Evolutionary conservation across 2,329 filamentous ascomycete genomes (phyloP).

Genomic region (Pyrenochaeta sp.): DNA sequence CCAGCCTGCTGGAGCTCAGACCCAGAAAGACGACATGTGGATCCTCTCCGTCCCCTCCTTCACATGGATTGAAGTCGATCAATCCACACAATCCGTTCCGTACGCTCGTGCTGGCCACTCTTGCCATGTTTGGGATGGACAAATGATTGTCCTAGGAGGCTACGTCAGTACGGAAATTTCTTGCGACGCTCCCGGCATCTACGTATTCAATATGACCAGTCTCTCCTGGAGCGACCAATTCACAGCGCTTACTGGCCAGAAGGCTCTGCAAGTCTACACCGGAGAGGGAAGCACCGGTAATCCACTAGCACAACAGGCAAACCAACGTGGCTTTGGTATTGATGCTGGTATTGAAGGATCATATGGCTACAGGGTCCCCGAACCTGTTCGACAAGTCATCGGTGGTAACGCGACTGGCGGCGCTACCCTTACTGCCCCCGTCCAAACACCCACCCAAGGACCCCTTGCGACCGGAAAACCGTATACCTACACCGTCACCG

Average conservation of each 20-base stretch:
- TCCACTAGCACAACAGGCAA: conserved; percentile 60
- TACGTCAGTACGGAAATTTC: conserved; percentile 66
- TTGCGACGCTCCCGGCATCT: conserved; percentile 74
- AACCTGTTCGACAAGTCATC: conserved; percentile 68
- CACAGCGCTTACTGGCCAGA: conserved; percentile 66
- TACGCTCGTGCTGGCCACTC: conserved; percentile 74
- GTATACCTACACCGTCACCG: conserved; percentile 70
- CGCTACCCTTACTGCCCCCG: conserved; percentile 72
- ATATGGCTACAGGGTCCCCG: conserved; percentile 74
- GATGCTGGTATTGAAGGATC: conserved; percentile 65
- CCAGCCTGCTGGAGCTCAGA: conserved; percentile 64
- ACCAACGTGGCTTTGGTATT: conserved; percentile 59
- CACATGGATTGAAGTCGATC: conserved; percentile 75
- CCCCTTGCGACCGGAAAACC: conserved; percentile 75
- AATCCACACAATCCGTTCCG: conserved; percentile 53
- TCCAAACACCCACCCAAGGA: conserved; percentile 68
- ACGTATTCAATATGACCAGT: conserved; percentile 78
- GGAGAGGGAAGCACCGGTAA: conserved; percentile 46
- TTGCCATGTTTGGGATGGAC: conserved; percentile 79
- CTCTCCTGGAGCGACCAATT: conserved; percentile 75
- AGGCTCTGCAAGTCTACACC: conserved; percentile 52
- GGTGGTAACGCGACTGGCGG: conserved; percentile 71
- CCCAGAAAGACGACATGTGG: conserved; percentile 77
- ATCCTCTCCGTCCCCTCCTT: conserved; percentile 81
- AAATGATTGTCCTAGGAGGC: conserved; percentile 81